Percentiles rank a stretch among this genome's conserved stretches.
Evolutionary conservation across 2,329 filamentous ascomycete species (phyloP).

Genomic region (Calcarisporium arbuscula): DNA sequence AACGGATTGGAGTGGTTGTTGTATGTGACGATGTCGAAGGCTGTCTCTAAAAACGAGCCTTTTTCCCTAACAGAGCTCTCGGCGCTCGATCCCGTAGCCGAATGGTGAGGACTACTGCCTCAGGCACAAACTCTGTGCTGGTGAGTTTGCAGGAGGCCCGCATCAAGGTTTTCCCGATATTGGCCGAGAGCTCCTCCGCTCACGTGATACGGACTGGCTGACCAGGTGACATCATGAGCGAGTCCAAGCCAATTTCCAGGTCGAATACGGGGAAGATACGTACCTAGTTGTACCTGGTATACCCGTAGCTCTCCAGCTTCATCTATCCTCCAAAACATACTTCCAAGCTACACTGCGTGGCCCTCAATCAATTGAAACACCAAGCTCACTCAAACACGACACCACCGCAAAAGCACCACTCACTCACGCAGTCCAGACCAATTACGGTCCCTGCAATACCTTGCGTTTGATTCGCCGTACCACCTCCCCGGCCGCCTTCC

Average conservation of each 20-base stretch:
- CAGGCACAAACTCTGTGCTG: constrained; percentile 8
- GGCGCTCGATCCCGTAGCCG: constrained; percentile 30
- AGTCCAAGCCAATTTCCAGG: too few relatives aligned
- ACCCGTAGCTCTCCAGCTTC: too few relatives aligned
- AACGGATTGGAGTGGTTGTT: constrained; percentile 28
- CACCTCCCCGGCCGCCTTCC: constrained; percentile 4
- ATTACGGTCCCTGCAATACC: too few relatives aligned
- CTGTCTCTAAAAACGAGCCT: constrained; percentile 31
- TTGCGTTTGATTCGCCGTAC: too few relatives aligned
- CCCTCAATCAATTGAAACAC: constrained; percentile 1
- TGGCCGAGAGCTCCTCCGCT: neutral
- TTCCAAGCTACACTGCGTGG: too few relatives aligned
- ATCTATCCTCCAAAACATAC: too few relatives aligned
- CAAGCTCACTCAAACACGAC: constrained; percentile 4
- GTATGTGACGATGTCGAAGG: constrained; percentile 20
- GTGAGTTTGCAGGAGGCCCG: neutral
- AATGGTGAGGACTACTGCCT: constrained; percentile 18
- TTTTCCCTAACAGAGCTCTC: constrained; percentile 25
- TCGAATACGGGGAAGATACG: too few relatives aligned
- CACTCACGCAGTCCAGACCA: too few relatives aligned
- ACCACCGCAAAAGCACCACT: too few relatives aligned
- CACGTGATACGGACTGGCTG: too few relatives aligned
- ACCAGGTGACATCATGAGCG: constrained; percentile 15
- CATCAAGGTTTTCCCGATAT: neutral
- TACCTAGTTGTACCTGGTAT: too few relatives aligned